These are phyloP conservation scores for Fraxinus dipetala DNA, from an alignment of 305 asterid species.

Conservation along the genomic window DNA sequence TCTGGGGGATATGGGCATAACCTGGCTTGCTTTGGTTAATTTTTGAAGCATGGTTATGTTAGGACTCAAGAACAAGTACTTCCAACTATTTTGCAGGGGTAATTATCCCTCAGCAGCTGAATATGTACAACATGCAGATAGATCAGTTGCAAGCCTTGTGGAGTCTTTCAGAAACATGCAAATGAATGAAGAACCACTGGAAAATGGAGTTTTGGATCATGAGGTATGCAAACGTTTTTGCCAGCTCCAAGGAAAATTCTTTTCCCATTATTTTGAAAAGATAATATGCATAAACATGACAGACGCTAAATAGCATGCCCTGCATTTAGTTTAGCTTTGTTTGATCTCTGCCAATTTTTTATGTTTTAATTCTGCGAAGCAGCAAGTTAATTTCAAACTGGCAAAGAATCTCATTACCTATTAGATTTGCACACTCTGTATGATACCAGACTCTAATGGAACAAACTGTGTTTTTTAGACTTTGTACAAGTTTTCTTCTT, in stretches of 20 bases:
- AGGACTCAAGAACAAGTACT: not conserved
- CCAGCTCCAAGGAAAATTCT: not conserved
- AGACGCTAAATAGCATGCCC: not conserved
- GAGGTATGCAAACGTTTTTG: not conserved
- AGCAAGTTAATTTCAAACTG: constrained; percentile 1
- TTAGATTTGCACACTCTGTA: not conserved
- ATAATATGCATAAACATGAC: not conserved
- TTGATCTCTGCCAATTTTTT: not conserved
- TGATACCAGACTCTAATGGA: not conserved
- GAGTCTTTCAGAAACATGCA: constrained; percentile 78
- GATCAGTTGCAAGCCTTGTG: constrained; percentile 79
- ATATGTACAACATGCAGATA: constrained; percentile 56
- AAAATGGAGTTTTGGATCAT: not conserved
- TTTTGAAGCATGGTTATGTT: not conserved
- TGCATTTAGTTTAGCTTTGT: not conserved
- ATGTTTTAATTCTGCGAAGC: not conserved
- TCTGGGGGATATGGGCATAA: constrained; percentile 9
- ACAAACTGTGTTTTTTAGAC: constrained; percentile 3
- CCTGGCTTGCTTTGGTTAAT: not conserved
- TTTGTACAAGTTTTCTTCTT: not conserved
- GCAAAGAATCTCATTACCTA: not conserved
- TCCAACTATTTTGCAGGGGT: constrained; percentile 24
- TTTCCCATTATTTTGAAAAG: not conserved
- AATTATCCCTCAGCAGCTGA: constrained; percentile 72
- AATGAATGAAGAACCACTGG: constrained; percentile 48